Percentiles rank a stretch among this genome's conserved stretches.
phyloP scores from a whole-genome alignment of 2,329 filamentous ascomycete species.

The Lachnellula hyalina region DNA sequence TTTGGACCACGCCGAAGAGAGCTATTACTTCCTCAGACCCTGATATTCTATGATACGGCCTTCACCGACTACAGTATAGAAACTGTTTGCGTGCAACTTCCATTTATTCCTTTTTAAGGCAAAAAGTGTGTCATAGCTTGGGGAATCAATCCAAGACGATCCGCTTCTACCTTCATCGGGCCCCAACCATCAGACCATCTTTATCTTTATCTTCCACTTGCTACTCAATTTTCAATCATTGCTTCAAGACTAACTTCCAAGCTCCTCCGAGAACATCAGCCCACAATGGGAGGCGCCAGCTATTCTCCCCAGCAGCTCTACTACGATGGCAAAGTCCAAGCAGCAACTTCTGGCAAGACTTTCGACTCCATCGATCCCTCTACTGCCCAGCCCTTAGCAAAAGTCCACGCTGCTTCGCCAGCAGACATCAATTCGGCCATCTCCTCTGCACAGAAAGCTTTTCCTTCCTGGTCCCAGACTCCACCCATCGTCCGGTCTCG shows the following conservation, averaged over 20 bases:
- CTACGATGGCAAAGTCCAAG: constrained; percentile 66
- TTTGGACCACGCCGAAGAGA: neutral
- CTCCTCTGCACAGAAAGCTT: constrained; percentile 63
- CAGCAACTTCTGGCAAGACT: constrained; percentile 52
- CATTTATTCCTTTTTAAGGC: too few relatives aligned
- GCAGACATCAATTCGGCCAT: constrained; percentile 68
- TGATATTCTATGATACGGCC: neutral
- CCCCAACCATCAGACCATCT: neutral
- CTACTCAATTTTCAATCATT: constrained; percentile 4
- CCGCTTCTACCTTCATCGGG: neutral
- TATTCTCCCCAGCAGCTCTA: constrained; percentile 60
- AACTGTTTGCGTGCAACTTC: too few relatives aligned
- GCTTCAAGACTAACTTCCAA: constrained; percentile 8
- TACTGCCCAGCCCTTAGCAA: constrained; percentile 61
- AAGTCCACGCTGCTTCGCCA: constrained; percentile 64
- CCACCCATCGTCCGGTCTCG: constrained; percentile 69
- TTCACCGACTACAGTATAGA: neutral
- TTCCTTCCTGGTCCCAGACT: constrained; percentile 70
- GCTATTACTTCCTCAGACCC: neutral
- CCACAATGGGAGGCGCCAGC: constrained; percentile 25
- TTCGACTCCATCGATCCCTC: constrained; percentile 74
- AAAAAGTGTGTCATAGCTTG: neutral
- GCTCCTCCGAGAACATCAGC: constrained; percentile 7
- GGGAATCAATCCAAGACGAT: neutral
- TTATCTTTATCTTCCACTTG: neutral